A percentile compares a stretch with the other conserved stretches of the same genome.
phyloP scores from a whole-genome alignment of 2,329 filamentous ascomycete species.

The Colletotrichum aenigma region DNA sequence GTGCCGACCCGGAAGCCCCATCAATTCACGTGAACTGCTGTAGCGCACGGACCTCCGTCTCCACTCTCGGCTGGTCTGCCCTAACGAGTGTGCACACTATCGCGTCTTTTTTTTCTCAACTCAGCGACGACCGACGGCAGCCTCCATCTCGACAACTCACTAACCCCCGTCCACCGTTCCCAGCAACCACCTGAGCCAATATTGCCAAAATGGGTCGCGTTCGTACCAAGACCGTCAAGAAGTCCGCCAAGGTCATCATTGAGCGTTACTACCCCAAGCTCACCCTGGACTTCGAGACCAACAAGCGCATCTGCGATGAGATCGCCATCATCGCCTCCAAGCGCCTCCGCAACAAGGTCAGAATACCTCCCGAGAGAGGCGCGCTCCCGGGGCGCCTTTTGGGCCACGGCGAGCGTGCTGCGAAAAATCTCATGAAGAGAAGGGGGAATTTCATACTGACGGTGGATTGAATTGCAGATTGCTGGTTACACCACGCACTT shows the following conservation, averaged over 20 bases:
- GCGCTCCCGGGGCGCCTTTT: background rate
- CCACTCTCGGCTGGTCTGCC: background rate
- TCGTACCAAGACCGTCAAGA: slow-evolving; percentile 73
- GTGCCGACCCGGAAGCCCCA: background rate
- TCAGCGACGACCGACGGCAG: slow-evolving; percentile 56
- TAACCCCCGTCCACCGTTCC: slow-evolving; percentile 31
- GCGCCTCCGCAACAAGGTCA: slow-evolving; percentile 98
- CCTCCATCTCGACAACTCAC: slow-evolving; percentile 26
- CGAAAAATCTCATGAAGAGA: too few species aligned
- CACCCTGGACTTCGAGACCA: slow-evolving; percentile 99
- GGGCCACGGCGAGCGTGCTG: background rate
- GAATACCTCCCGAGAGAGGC: slow-evolving; percentile 21
- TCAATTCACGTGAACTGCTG: background rate
- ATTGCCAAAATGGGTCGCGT: slow-evolving; percentile 73
- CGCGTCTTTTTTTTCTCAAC: slow-evolving; percentile 8
- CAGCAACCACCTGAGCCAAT: slow-evolving; percentile 39
- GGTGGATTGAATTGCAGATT: slow-evolving; percentile 61
- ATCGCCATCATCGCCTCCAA: slow-evolving; percentile 99
- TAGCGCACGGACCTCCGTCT: accelerated
- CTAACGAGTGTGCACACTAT: background rate
- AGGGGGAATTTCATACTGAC: background rate
- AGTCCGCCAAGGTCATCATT: slow-evolving; percentile 98
- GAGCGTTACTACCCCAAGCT: slow-evolving; percentile 98
- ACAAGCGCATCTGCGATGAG: slow-evolving; percentile 99
- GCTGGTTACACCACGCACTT: slow-evolving; percentile 97